Evolutionary conservation across 176 grass and related monocot species (phyloP).

Genomic region (Poa pratensis): DNA sequence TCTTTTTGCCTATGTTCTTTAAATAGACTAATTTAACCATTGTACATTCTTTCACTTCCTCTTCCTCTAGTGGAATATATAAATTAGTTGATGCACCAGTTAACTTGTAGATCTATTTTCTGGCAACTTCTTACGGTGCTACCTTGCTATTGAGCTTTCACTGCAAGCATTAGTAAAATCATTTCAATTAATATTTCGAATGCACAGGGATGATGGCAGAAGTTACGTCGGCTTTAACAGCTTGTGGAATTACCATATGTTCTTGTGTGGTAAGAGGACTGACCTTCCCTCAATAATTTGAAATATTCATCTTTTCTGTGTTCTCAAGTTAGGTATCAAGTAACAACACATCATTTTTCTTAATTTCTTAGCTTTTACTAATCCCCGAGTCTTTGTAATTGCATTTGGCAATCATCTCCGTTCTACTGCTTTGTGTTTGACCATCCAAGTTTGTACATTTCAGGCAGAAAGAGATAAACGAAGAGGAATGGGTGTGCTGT

Average conservation of each 20-base stretch:
- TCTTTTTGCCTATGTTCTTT: conserved; percentile 4
- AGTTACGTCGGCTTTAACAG: conserved; percentile 81
- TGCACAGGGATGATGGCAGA: conserved; percentile 92
- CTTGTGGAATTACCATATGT: conserved; percentile 78
- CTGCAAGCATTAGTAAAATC: conserved; percentile 33
- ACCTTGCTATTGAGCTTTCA: conserved; percentile 30
- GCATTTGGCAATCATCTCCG: background rate
- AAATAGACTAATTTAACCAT: background rate
- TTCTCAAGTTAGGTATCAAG: background rate
- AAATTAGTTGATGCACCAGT: background rate
- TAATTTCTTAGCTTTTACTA: conserved; percentile 16
- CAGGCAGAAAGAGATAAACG: conserved; percentile 84
- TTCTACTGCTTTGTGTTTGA: conserved; percentile 26
- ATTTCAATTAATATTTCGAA: conserved; percentile 32
- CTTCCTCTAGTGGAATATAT: conserved; percentile 14
- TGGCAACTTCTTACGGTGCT: background rate
- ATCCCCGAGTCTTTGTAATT: background rate
- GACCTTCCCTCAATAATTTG: conserved; percentile 15
- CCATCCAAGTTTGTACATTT: conserved; percentile 31
- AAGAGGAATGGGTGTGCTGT: conserved; percentile 72
- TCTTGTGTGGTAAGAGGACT: conserved; percentile 80
- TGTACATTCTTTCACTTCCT: conserved; percentile 4
- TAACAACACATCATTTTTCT: conserved; percentile 10
- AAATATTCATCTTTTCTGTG: conserved; percentile 8
- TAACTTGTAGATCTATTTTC: conserved; percentile 17